Base-by-base conservation (phyloP, 108 stramenopile species). In the Nitzschia inconspicua region DNA sequence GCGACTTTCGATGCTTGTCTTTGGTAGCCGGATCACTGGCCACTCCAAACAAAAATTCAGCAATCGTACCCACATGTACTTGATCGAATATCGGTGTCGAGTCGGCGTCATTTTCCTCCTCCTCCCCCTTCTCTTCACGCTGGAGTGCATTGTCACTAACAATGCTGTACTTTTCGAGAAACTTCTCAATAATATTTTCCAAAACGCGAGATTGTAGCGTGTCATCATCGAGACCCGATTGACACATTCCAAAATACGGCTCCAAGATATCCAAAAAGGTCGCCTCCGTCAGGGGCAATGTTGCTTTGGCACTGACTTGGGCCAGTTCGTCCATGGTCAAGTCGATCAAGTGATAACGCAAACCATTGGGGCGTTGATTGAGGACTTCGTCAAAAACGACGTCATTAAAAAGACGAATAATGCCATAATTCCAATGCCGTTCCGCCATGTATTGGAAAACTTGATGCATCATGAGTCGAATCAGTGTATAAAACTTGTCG, bases 401-500 rank as follows among this genome's bases (percentile, higher is more conserved):
- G 69, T 95, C 92, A 57, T 94, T 92, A 77, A 96, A 93, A 18
- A 89, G 71, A 8, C 72, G 63, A 28, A 95, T 80, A 23, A 93
- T 89, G 23, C 93, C 93, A 22, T 77, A 49, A 60, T 86, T 92
- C 90, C 88, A 94, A 39, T 83, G 72, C 0, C 92, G 82, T 40
- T 68, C 70, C 13, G 85, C 84, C 89, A 90, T 91, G 80, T 93
- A 93, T 50, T 83, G 71, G 82, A 85, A 94, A 8, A 84, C 79
- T 71, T 93, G 78, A 42, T 73, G 61, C 57, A 94, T 62, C 70
- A 87, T 80, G 27, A 80, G 56, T 30, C 96, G 80, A 43, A 91
- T 73, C 40, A 89, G 66, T 19, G 88, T 89, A 68, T 96, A 96
- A 46, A 96, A 93, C 58, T 96, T 96, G 63, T 96, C 91, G 7